Evolutionary conservation across 2,329 filamentous ascomycete species (phyloP), one percentile per base, ranked within the genome.

Genomic region (Fusarium nanum): DNA sequence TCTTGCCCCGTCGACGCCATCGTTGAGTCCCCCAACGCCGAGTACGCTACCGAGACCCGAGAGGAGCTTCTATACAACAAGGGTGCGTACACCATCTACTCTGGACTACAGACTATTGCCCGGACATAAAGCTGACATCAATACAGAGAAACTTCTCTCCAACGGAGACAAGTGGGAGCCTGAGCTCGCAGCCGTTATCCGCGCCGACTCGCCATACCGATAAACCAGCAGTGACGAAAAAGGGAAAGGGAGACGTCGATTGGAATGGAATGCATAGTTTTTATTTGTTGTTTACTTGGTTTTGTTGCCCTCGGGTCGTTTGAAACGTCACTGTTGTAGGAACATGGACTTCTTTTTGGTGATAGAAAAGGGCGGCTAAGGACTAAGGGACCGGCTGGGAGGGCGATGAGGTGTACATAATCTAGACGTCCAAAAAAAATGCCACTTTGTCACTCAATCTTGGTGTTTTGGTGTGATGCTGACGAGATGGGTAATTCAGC

Each of bases 61-160:
- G 95, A 99, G 83, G 95, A 98, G 86, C 84, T 98, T 76, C 83
- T 98, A 76, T 98, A 98, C 87, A 98, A 98, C 86, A 98, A 98
- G 88, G 88, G 84, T 86, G 70, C 16, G 81, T 80, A 32, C 7
- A 27, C 4, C 22, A 34, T 23, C 41, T 34, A 52, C 37, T n/a
- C 54, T 40, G 48, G 30, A 56, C 45, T 13, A 49, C 14, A 32
- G 8, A 32, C 30, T 37, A 37, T 12, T 25, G 22, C 22, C 22
- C 14, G 28, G 18, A 37, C 13, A 20, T 5, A 20, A 30, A 10
- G 60, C 75, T 77, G 70, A 78, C 70, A 53, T 2, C 1, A 5
- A 50, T 12, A 68, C 75, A 85, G 92, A 97, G 86, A 97, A 97
- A 84, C 84, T 97, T 72, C 82, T 97, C 70, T 84, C 92, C 73